A percentile compares a stretch with the other conserved stretches of the same genome.
Evolutionary conservation across 2,329 filamentous ascomycete genomes (phyloP).

Genomic region (Neofusicoccum laricinum): DNA sequence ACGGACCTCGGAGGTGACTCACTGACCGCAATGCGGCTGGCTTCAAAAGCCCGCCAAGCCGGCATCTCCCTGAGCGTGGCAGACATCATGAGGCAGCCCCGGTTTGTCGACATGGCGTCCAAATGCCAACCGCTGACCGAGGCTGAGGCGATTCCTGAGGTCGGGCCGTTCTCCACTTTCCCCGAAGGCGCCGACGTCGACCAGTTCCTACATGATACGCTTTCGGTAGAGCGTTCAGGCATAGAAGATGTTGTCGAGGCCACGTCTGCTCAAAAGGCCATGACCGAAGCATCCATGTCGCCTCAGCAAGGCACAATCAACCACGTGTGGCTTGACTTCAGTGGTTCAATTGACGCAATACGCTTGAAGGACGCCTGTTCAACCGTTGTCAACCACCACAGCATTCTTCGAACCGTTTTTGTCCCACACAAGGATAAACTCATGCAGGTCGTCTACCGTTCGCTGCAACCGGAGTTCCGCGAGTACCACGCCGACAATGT

Average conservation of each 20-base stretch:
- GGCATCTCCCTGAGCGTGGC: constrained; percentile 40
- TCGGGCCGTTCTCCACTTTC: constrained; percentile 46
- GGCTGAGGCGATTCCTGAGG: constrained; percentile 20
- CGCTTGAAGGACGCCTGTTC: constrained; percentile 52
- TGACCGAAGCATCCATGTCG: constrained; percentile 56
- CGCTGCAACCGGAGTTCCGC: constrained; percentile 51
- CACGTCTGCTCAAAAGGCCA: constrained; percentile 58
- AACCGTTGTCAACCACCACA: constrained; percentile 58
- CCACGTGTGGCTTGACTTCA: constrained; percentile 64
- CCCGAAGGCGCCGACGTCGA: constrained; percentile 45
- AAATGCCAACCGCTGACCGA: constrained; percentile 43
- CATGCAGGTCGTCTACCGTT: constrained; percentile 58
- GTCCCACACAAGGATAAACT: constrained; percentile 41
- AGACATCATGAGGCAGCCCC: constrained; percentile 42
- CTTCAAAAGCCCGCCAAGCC: constrained; percentile 35
- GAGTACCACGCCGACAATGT: constrained; percentile 41
- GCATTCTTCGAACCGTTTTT: constrained; percentile 66
- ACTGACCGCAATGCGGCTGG: constrained; percentile 23
- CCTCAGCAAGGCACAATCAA: constrained; percentile 60
- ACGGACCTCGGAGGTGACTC: constrained; percentile 42
- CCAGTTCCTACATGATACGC: constrained; percentile 45
- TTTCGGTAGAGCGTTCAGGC: constrained; percentile 51
- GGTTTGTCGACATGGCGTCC: constrained; percentile 51
- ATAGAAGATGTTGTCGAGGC: constrained; percentile 58
- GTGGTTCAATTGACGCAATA: constrained; percentile 47